phyloP scores from a whole-genome alignment of 331 rosid genomes.

The Quercus phellos region DNA sequence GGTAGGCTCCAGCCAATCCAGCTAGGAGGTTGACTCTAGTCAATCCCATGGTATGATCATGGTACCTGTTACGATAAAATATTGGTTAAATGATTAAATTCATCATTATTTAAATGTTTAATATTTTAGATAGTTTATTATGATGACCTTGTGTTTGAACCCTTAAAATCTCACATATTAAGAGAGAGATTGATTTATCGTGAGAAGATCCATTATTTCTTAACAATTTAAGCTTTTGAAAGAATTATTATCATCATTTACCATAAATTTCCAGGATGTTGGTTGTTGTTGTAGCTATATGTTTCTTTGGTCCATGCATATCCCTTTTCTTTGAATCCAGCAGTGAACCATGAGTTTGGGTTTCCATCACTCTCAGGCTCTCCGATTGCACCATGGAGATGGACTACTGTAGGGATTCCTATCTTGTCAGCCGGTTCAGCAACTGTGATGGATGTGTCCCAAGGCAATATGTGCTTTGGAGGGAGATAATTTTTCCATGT shows the following conservation, averaged over 20 bases:
- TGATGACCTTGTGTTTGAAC: no score
- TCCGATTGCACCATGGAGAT: conserved; percentile 75
- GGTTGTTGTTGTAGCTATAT: conserved; percentile 53
- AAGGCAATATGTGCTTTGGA: conserved; percentile 68
- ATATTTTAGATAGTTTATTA: no score
- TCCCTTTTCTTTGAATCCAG: conserved; percentile 39
- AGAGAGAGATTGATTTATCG: no score
- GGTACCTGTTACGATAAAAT: conserved; percentile 44
- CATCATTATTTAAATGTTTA: no score
- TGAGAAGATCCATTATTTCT: no score
- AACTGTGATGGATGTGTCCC: conserved; percentile 73
- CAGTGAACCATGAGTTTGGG: conserved; percentile 70
- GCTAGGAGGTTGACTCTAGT: conserved; percentile 74
- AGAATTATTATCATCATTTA: no score
- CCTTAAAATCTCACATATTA: no score
- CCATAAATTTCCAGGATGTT: conserved; percentile 72
- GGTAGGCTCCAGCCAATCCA: conserved; percentile 68
- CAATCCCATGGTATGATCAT: conserved; percentile 89
- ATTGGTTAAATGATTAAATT: no score
- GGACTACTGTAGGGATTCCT: conserved; percentile 83
- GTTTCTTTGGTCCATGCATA: conserved; percentile 47
- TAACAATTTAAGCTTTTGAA: no score
- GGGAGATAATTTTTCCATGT: conserved; percentile 82
- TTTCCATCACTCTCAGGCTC: conserved; percentile 74
- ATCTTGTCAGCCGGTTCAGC: conserved; percentile 24